These are phyloP conservation scores for Gyrodon lividus DNA, from an alignment of 768 basidiomycete species.

Conservation along the genomic window DNA sequence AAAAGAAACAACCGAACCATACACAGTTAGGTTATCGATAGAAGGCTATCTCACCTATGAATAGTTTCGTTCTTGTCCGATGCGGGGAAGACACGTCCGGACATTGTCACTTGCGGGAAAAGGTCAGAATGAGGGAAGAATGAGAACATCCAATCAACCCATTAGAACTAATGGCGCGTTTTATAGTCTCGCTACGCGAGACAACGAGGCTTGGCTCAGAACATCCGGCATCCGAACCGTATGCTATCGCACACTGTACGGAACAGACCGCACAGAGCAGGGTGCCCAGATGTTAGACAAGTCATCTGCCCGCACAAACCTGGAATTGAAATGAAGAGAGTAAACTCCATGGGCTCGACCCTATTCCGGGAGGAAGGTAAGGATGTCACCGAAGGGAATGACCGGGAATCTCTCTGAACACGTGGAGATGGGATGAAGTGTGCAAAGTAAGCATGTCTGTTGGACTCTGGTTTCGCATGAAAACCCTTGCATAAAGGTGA, in stretches of 20 bases:
- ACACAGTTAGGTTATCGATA: conserved; percentile 20
- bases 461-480: not conserved
- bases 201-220: conserved; percentile 6
- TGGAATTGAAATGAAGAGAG: not conserved
- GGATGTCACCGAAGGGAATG: too few species aligned
- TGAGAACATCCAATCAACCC: not conserved
- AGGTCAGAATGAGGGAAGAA: not conserved
- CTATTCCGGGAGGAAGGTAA: too few species aligned
- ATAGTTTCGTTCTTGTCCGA: conserved; percentile 9
- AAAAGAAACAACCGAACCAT: not conserved
- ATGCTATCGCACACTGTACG: not conserved
- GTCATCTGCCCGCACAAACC: not conserved
- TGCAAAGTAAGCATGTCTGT: not conserved
- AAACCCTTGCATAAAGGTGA: too few species aligned
- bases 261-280: not conserved
- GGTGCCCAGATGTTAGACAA: not conserved
- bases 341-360: not conserved
- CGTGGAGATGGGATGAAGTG: too few species aligned
- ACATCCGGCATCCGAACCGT: conserved; percentile 11
- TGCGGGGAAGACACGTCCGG: conserved; percentile 15
- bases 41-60: conserved; percentile 25
- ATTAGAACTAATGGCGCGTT: conserved; percentile 2
- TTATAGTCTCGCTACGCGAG: conserved; percentile 12
- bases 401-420: too few species aligned
- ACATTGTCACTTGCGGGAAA: conserved; percentile 8